These are phyloP conservation scores for Stygiomarasmius scandens DNA, from an alignment of 1,284 basidiomycete genomes.

Conservation along the genomic window DNA sequence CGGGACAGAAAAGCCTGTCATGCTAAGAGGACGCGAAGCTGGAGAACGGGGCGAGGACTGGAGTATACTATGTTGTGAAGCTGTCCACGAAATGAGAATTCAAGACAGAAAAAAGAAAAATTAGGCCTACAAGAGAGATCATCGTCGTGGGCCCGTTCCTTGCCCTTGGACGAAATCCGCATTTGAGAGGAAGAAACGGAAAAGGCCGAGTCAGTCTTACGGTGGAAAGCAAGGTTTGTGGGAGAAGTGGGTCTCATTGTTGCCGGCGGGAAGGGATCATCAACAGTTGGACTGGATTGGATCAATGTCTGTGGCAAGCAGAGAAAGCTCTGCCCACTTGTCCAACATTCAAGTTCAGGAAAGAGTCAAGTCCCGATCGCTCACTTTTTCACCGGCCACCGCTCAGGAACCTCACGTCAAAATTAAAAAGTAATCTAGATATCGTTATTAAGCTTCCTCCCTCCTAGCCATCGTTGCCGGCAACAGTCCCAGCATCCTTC, in stretches of 20 bases:
- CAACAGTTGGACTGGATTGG: too few species aligned
- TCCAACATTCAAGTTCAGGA: too few species aligned
- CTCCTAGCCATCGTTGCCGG: slow-evolving; percentile 17
- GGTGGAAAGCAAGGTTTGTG: background rate
- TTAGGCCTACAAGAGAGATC: background rate
- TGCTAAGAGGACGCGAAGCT: background rate
- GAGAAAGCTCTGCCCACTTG: too few species aligned
- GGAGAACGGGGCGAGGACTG: background rate
- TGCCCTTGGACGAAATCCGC: slow-evolving; percentile 1
- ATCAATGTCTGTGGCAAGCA: too few species aligned
- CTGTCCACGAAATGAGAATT: background rate
- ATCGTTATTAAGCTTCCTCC: background rate
- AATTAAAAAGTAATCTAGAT: too few species aligned
- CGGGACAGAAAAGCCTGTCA: background rate
- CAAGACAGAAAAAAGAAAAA: background rate
- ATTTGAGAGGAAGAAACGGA: background rate
- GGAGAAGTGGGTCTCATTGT: background rate
- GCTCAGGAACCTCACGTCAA: too few species aligned
- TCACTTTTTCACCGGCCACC: too few species aligned
- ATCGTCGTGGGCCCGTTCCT: slow-evolving; percentile 9
- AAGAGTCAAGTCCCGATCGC: too few species aligned
- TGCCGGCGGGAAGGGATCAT: too few species aligned
- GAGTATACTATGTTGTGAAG: background rate
- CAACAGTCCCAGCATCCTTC: slow-evolving; percentile 62
- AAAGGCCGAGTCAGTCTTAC: background rate